Base-by-base conservation (phyloP, 305 asterid species). In the Solanum chacoense region DNA sequence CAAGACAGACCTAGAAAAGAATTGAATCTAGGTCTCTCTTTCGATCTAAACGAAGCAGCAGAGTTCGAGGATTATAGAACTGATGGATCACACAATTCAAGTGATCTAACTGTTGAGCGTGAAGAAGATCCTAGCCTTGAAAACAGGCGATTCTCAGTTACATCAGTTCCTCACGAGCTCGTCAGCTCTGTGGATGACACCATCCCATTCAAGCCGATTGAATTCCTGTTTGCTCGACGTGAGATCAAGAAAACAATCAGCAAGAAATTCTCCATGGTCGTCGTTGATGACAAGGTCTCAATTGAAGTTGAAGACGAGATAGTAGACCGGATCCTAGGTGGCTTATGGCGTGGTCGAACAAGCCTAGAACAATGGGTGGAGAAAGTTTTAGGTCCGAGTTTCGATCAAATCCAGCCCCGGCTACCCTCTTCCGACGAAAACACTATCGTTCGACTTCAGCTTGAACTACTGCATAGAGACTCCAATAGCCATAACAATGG, bases 181-280 rank as follows among this genome's bases (percentile, higher is more conserved):
- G 91, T 91, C 8, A 91, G 87, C 91, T 89, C 88, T n/a, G 96
- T 92, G 7, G 99, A 97, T 36, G 98, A 94, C 18, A 89, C 95
- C 35, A 93, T 96, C 38, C 92, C 90, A 11, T 97, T 97, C 94
- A 94, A 92, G 90, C 99, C 98, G 0, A 95, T 96, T 0, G 94
- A 92, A 24, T 87, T 92, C 1, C 87, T 91, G 9, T 94, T 95
- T n/a, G 94, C 95, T 26, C 92, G 97, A 3, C 85, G 91, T 7
- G 98, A 96, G 94, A 97, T 97, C 89, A 94, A 90, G 94, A 96
- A 94, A 91, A 95, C 97, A 2, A 94, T 96, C 74, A 80, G 91
- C 2, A 92, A 89, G 31, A 94, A 92, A 29, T 96, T 96, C 92
- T 91, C 97, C 37, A 91, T 91, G 63, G 87, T 77, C 89, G 91